phyloP scores from a whole-genome alignment of 2,329 filamentous ascomycete species.

The Pestalotiopsis sp. region DNA sequence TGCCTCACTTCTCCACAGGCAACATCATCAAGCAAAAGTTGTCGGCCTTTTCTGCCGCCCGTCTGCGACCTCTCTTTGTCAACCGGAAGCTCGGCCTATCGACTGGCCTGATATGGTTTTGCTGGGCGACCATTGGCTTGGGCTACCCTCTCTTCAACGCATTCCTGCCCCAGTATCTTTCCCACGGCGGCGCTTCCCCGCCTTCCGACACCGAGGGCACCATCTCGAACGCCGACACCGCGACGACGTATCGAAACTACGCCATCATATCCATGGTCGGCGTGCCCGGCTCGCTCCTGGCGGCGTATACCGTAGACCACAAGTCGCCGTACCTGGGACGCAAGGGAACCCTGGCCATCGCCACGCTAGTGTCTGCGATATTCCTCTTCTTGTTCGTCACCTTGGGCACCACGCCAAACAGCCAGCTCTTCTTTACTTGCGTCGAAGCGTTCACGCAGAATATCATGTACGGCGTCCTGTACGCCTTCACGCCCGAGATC shows the following conservation, averaged over 20 bases:
- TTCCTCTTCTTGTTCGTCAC: conserved; percentile 70
- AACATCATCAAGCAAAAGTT: conserved; percentile 60
- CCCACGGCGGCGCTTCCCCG: conserved; percentile 51
- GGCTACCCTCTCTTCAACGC: conserved; percentile 88
- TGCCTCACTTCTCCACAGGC: conserved; percentile 29
- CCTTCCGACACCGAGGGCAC: conserved; percentile 27
- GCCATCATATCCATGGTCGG: conserved; percentile 78
- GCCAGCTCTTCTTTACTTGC: conserved; percentile 67
- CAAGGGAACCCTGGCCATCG: conserved; percentile 69
- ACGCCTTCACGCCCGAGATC: conserved; percentile 76
- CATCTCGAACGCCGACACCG: conserved; percentile 23
- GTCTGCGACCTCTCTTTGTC: conserved; percentile 67
- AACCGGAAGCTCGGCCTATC: conserved; percentile 52
- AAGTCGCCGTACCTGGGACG: conserved; percentile 66
- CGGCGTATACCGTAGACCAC: conserved; percentile 70
- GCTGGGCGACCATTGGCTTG: conserved; percentile 83
- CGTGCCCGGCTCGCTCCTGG: conserved; percentile 75
- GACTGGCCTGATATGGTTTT: conserved; percentile 69
- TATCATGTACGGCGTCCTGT: conserved; percentile 77
- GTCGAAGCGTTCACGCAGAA: conserved; percentile 73
- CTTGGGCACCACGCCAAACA: conserved; percentile 55
- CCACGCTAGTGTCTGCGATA: conserved; percentile 66
- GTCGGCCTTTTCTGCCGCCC: conserved; percentile 66
- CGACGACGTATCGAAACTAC: conserved; percentile 74
- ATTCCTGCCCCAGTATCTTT: conserved; percentile 85